These are phyloP conservation scores for Aspergillus sparsus DNA, from an alignment of 495 filamentous ascomycete species.

Conservation along the genomic window DNA sequence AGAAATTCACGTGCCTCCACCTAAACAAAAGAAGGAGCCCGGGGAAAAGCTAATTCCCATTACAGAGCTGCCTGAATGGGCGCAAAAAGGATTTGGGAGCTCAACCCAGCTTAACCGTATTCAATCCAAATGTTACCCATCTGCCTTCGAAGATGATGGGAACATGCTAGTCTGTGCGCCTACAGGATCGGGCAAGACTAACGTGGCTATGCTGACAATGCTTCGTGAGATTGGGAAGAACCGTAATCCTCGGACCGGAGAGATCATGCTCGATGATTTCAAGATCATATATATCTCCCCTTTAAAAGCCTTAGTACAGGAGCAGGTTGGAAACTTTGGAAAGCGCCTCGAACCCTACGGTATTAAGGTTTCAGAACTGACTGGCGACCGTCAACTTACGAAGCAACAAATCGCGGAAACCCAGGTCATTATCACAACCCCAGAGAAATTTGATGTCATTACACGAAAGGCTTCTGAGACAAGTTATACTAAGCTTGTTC, in stretches of 20 bases:
- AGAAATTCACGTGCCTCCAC: conserved; percentile 93
- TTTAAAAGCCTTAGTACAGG: conserved; percentile 91
- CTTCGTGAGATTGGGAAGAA: conserved; percentile 96
- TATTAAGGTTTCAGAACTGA: conserved; percentile 89
- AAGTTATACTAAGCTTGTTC: conserved; percentile 94
- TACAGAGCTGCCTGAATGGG: conserved; percentile 89
- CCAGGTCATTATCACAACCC: conserved; percentile 97
- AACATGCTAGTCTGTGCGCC: conserved; percentile 98
- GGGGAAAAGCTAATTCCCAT: conserved; percentile 79
- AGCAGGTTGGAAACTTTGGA: conserved; percentile 96
- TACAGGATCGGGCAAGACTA: conserved; percentile 97
- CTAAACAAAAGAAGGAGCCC: conserved; percentile 77
- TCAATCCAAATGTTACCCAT: conserved; percentile 87
- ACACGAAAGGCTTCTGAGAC: conserved; percentile 96
- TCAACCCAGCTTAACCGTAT: conserved; percentile 87
- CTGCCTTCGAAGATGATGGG: conserved; percentile 90
- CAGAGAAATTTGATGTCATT: conserved; percentile 99
- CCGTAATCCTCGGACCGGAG: conserved; percentile 78
- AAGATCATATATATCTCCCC: conserved; percentile 97
- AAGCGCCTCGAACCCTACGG: conserved; percentile 87
- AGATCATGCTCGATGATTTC: conserved; percentile 92
- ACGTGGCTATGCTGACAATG: conserved; percentile 97
- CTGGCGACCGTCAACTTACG: conserved; percentile 95
- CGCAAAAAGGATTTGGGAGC: conserved; percentile 78
- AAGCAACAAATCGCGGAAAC: conserved; percentile 98